phyloP scores from a whole-genome alignment of 1,284 basidiomycete species.

The Boletellus deceptivus region DNA sequence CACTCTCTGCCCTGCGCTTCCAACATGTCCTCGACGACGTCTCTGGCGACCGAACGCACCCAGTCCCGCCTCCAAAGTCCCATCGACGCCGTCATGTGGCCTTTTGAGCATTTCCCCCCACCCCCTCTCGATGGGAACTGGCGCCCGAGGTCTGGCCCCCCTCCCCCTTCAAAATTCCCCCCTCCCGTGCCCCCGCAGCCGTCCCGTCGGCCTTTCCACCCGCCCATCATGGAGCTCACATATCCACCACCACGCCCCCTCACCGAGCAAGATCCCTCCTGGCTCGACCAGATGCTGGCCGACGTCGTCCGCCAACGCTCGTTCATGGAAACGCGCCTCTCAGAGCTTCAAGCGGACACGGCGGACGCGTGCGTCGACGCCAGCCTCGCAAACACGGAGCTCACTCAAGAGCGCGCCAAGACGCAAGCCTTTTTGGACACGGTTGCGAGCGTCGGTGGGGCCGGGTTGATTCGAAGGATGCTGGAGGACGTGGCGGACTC shows the following conservation, averaged over 20 bases:
- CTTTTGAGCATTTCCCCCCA: slow-evolving; percentile 26
- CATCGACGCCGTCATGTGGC: slow-evolving; percentile 19
- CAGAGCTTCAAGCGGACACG: slow-evolving; percentile 16
- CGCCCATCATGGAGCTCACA: slow-evolving; percentile 26
- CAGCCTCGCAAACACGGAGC: slow-evolving; percentile 27
- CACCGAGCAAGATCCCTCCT: slow-evolving; percentile 21
- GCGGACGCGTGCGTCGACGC: slow-evolving; percentile 24
- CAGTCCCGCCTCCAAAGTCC: neutral
- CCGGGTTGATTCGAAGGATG: slow-evolving; percentile 28
- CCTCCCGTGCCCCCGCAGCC: slow-evolving; percentile 11
- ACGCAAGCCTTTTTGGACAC: slow-evolving; percentile 30
- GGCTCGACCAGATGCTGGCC: slow-evolving; percentile 25
- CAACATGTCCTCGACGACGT: slow-evolving; percentile 7
- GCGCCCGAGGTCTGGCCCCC: slow-evolving; percentile 20
- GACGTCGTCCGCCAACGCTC: slow-evolving; percentile 29
- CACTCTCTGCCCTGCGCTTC: neutral
- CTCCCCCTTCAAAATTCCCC: slow-evolving; percentile 22
- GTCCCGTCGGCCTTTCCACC: slow-evolving; percentile 11
- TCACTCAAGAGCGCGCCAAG: slow-evolving; percentile 19
- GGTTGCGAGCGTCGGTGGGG: slow-evolving; percentile 25
- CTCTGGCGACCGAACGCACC: neutral
- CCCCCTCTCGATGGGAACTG: slow-evolving; percentile 28
- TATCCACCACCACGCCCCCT: slow-evolving; percentile 28
- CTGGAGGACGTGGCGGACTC: slow-evolving; percentile 17
- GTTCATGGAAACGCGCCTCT: slow-evolving; percentile 19